Conservation (phyloP, 768 basidiomycete genomes). For the Mycena galopus region DNA sequence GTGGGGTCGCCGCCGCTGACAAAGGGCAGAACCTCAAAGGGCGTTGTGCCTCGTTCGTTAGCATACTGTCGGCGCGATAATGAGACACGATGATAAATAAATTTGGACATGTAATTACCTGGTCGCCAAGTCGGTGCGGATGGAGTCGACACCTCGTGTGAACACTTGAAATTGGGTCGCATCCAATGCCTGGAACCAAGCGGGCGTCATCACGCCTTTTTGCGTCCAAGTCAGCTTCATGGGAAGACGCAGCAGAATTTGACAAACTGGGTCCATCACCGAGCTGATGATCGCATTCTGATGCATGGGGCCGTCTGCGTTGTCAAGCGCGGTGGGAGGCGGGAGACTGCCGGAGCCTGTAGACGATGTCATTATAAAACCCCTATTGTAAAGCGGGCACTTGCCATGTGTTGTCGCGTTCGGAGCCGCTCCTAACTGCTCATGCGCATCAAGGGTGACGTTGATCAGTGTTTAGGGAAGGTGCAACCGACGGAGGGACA, state of each 20-base stretch:
- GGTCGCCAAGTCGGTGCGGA: slow-evolving; percentile 13
- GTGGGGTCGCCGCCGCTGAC: slow-evolving; percentile 12
- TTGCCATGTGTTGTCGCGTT: too few species aligned
- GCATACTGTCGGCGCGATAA: slow-evolving; percentile 9
- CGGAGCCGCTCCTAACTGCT: too few species aligned
- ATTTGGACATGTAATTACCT: slow-evolving; percentile 14
- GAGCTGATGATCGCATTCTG: background rate
- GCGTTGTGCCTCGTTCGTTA: slow-evolving; percentile 17
- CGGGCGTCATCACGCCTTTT: slow-evolving; percentile 13
- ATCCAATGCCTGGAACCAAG: slow-evolving; percentile 16
- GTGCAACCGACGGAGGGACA: too few species aligned
- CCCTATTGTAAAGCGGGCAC: too few species aligned
- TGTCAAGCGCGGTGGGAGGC: too few species aligned
- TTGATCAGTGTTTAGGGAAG: too few species aligned
- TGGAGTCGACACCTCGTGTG: background rate
- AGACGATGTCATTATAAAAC: too few species aligned
- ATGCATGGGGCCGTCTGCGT: background rate
- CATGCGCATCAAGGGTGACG: too few species aligned
- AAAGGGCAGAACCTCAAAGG: slow-evolving; percentile 11
- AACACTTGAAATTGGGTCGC: slow-evolving; percentile 1
- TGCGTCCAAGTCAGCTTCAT: background rate
- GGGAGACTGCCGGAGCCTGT: too few species aligned
- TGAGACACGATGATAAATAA: slow-evolving; percentile 3
- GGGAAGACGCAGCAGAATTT: background rate
- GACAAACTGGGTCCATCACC: background rate